Evolutionary conservation across 257 asterid genomes (phyloP).

Genomic region (Rehmannia glutinosa): DNA sequence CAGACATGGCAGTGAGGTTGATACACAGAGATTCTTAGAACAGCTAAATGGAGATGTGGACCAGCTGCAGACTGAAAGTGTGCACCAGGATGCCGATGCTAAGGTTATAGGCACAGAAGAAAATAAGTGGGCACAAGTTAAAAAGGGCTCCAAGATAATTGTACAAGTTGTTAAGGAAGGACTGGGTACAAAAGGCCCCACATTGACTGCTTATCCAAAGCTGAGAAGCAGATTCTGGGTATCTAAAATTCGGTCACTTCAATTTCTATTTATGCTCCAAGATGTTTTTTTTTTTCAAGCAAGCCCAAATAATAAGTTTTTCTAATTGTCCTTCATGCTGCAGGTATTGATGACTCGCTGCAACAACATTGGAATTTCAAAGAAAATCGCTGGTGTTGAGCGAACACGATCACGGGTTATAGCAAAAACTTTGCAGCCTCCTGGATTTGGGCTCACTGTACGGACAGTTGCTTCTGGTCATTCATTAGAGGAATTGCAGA

Average conservation of each 20-base stretch:
- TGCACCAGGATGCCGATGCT: constrained; percentile 21
- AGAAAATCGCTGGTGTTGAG: constrained; percentile 89
- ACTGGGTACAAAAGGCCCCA: constrained; percentile 91
- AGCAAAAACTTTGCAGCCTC: constrained; percentile 89
- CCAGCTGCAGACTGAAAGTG: constrained; percentile 23
- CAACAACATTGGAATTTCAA: constrained; percentile 73
- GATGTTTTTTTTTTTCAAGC: constrained; percentile 16
- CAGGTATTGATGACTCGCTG: constrained; percentile 73
- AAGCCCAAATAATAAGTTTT: constrained; percentile 8
- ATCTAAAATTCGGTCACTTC: constrained; percentile 25
- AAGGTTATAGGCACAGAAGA: constrained; percentile 26
- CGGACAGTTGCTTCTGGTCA: constrained; percentile 94
- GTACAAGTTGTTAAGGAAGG: constrained; percentile 98
- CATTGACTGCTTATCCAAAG: constrained; percentile 89
- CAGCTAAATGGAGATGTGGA: constrained; percentile 34
- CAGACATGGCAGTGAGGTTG: constrained; percentile 36
- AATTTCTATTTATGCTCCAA: constrained; percentile 22
- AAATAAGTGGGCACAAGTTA: constrained; percentile 64
- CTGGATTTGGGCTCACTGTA: constrained; percentile 86
- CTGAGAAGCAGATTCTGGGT: constrained; percentile 98
- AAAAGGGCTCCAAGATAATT: constrained; percentile 77
- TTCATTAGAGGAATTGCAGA: constrained; percentile 77
- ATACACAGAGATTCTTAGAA: constrained; percentile 28
- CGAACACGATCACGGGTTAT: constrained; percentile 78
- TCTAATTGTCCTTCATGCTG: constrained; percentile 26